Evolutionary conservation across 176 grass and related monocot species (phyloP), one percentile per base, ranked within the genome.

Genomic region (Guadua angustifolia): DNA sequence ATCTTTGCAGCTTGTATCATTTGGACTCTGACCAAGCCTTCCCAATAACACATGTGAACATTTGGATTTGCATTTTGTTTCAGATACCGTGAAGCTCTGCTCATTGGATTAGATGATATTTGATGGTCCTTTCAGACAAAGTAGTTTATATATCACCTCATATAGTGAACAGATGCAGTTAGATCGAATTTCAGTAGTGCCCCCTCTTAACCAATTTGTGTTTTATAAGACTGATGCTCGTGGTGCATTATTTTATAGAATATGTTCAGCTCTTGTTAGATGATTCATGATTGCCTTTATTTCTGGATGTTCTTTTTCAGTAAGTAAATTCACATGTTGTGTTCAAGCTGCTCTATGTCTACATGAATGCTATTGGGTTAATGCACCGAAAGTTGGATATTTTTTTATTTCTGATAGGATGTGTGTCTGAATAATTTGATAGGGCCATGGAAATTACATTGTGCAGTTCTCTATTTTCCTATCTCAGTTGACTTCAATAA

Each of bases 301-400:
- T 71, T 55, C 10, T 69, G 19, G 17, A 9, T 33, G 45, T 21
- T 42, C 10, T 10, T 24, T 9, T 40, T 29, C 14, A 66, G 38
- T 15, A 58, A 39, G 50, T n/a, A 24, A 81, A 68, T 57, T 77
- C 49, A 84, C n/a, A 26, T 75, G 55, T 8, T 56, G n/a, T 63
- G 40, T 29, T 44, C 11, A 16, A 25, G 21, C n/a, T 16, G 24
- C 60, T 25, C n/a, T 42, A 9, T 49, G 42, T 36, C 13, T 67
- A 24, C 5, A 5, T 51, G 15, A 25, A 29, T 19, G 16, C n/a
- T 29, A 38, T 52, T 16, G 36, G 19, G 33, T 55, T 9, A 66
- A 15, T 38, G 26, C 63, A 18, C 32, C 3, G 3, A 18, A 36
- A 66, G 29, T 38, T 66, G 26, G 32, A 67, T 67, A 2, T 1